These are phyloP conservation scores for Saccharomyces kudriavzevii DNA, from an alignment of 805 yeast genomes.

Conservation along the genomic window DNA sequence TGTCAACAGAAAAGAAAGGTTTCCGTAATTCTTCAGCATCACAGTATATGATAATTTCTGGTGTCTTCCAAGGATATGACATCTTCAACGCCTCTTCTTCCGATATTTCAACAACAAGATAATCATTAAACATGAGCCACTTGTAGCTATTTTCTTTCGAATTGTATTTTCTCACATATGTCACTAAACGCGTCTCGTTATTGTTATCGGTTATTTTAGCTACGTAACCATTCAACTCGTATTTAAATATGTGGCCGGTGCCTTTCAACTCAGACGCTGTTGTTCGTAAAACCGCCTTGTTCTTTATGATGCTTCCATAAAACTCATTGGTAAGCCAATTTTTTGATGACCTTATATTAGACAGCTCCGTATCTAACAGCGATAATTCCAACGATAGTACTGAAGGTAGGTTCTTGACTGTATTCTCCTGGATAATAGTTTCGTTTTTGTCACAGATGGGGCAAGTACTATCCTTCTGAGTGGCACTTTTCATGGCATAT, in stretches of 20 bases:
- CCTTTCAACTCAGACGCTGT: slow-evolving; percentile 24
- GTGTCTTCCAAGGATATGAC: slow-evolving; percentile 73
- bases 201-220: slow-evolving; percentile 55
- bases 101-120: slow-evolving; percentile 67
- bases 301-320: slow-evolving; percentile 37
- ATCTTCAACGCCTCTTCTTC: slow-evolving; percentile 74
- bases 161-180: slow-evolving; percentile 44
- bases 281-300: slow-evolving; percentile 33
- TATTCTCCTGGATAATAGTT: slow-evolving; percentile 44
- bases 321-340: slow-evolving; percentile 61
- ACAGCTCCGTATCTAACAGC: slow-evolving; percentile 47
- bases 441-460: slow-evolving; percentile 46
- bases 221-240: slow-evolving; percentile 61
- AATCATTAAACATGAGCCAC: slow-evolving; percentile 90
- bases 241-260: slow-evolving; percentile 34
- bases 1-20: slow-evolving; percentile 38
- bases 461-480: slow-evolving; percentile 45
- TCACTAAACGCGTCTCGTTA: slow-evolving; percentile 49
- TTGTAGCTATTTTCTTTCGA: slow-evolving; percentile 20
- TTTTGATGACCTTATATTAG: slow-evolving; percentile 38
- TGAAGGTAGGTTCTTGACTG: slow-evolving; percentile 53
- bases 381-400: slow-evolving; percentile 55
- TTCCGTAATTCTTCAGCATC: slow-evolving; percentile 35
- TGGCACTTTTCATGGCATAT: slow-evolving; percentile 46
- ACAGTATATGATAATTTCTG: slow-evolving; percentile 63